Evolutionary conservation across 345 rosid genomes (phyloP).

Genomic region (Physaria fendleri): DNA sequence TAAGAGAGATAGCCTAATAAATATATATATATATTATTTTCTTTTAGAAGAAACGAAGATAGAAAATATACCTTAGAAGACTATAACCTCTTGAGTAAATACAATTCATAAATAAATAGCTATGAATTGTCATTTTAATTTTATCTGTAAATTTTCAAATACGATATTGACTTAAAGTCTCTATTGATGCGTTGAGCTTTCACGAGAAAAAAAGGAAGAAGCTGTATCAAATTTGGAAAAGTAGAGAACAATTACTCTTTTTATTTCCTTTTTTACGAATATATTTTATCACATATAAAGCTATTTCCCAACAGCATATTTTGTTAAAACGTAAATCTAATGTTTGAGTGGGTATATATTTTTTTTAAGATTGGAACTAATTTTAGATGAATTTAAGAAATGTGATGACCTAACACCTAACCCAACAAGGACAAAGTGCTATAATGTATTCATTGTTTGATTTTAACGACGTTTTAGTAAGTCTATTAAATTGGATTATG

Average conservation of each 20-base stretch:
- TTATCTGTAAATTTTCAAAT: not conserved
- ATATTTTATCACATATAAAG: not conserved
- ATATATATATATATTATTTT: no score
- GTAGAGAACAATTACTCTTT: conserved; percentile 19
- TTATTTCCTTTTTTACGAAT: not conserved
- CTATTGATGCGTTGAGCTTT: conserved; percentile 10
- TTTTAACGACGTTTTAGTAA: conserved; percentile 13
- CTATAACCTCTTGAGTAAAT: no score
- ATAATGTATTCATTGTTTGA: not conserved
- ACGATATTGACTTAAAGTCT: conserved; percentile 4
- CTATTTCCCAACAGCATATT: not conserved
- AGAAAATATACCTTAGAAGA: no score
- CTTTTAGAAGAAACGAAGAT: no score
- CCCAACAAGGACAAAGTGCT: conserved; percentile 15
- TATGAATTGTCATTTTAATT: not conserved
- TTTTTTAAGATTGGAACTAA: not conserved
- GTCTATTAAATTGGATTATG: conserved; percentile 10
- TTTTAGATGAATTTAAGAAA: conserved; percentile 3
- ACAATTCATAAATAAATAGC: not conserved
- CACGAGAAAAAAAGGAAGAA: conserved; percentile 20
- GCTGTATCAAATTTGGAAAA: conserved; percentile 28
- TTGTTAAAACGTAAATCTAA: not conserved
- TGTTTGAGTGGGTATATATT: conserved; percentile 25
- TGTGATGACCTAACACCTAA: conserved; percentile 10
- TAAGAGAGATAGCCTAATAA: no score